Evolutionary conservation across 495 filamentous ascomycete genomes (phyloP).

Genomic region (Xylaria venustula): DNA sequence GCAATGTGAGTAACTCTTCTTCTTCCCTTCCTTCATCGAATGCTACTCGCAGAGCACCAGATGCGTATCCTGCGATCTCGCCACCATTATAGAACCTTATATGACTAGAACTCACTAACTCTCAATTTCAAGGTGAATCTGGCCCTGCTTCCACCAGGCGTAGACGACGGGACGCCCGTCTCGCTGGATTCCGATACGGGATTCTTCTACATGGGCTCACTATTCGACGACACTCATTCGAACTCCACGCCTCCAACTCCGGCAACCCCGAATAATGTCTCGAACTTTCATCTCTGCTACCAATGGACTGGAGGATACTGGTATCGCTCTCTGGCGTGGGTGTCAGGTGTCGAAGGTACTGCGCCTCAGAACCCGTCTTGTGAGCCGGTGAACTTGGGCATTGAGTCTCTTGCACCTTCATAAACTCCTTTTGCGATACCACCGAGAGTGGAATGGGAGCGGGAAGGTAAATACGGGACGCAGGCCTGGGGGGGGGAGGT

Average conservation of each 20-base stretch:
- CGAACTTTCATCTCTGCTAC: conserved; percentile 14
- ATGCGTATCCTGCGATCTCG: neutral
- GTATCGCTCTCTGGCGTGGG: conserved; percentile 7
- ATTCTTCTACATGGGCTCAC: conserved; percentile 5
- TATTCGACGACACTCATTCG: conserved; percentile 8
- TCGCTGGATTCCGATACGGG: conserved; percentile 2
- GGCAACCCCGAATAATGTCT: neutral
- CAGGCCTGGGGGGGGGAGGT: no score
- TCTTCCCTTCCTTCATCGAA: neutral
- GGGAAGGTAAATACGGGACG: no score
- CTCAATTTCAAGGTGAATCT: neutral
- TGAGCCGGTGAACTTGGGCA: conserved; percentile 8
- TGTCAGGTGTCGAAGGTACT: neutral
- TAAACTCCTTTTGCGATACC: no score
- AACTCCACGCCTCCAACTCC: neutral
- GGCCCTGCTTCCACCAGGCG: neutral
- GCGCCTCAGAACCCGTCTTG: conserved; percentile 15
- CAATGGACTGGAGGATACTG: conserved; percentile 15
- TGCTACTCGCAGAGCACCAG: neutral
- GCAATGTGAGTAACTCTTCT: conserved; percentile 3
- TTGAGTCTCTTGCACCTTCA: neutral
- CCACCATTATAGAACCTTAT: neutral
- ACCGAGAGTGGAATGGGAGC: no score
- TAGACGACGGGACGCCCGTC: neutral
- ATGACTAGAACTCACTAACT: neutral